Base-by-base conservation (phyloP, 495 filamentous ascomycete genomes). In the Aspergillus cristatus region DNA sequence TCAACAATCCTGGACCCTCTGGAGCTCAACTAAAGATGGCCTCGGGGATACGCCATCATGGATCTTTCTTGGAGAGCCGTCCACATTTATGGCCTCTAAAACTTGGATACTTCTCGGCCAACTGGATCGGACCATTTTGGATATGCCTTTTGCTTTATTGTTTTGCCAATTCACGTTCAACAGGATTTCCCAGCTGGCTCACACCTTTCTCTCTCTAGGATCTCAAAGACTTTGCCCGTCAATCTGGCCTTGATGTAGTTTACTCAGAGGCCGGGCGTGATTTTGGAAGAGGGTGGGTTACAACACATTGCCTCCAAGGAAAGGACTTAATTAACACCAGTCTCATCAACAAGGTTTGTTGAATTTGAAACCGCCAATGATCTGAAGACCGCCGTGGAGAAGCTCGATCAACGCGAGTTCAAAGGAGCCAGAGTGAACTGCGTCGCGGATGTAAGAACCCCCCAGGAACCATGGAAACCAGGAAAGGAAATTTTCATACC, bases 201-300 rank as follows among this genome's bases (percentile, higher is more conserved):
- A 67, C 59, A 54, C 46, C 47, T n/a, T 37, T 34, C 38, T 37
- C 28, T 60, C 55, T 60, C 24, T 67, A 99, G 91, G 93, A 99
- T 62, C 77, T 99, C 29, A 99, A 99, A 85, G 91, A 99, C 63
- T 99, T 97, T 60, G 93, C 91, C 41, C 90, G 91, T 54, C 84
- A 89, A 58, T 93, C 89, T 64, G 86, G 87, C 55, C 76, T 93
- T 61, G 93, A 97, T 60, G 91, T 99, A 48, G 91, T 99, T 43
- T 99, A 94, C 57, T 95, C 88, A 36, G 91, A 99, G 68, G 89
- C 93, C 18, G 82, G 81, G 57, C 86, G 91, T 53, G 91, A 94
- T 48, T 84, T 83, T 62, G 86, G 88, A 45, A 84, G 81, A 77
- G 91, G 91, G 93, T 97, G 62, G 63, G 86, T 73, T 43, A 24